Evolutionary conservation across 1,284 basidiomycete species (phyloP).

Genomic region (Sporisorium iseilematis-ciliati): DNA sequence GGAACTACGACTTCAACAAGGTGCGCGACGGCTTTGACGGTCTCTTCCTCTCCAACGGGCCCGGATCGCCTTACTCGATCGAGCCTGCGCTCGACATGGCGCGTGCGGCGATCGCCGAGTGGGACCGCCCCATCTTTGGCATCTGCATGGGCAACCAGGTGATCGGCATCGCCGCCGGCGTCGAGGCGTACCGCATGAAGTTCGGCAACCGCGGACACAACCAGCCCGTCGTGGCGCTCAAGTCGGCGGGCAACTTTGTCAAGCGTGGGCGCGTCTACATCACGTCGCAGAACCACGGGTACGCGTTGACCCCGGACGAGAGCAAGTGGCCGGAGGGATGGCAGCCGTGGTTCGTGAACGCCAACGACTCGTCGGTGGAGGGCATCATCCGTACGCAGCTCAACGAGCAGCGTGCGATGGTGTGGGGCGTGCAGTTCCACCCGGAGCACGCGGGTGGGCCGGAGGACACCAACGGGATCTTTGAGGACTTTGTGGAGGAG

Average conservation of each 20-base stretch:
- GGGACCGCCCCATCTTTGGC: constrained; percentile 94
- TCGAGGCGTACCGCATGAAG: constrained; percentile 96
- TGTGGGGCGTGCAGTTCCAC: constrained; percentile 69
- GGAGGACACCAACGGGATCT: constrained; percentile 67
- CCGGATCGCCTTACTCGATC: constrained; percentile 91
- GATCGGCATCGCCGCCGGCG: constrained; percentile 94
- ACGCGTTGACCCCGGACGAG: constrained; percentile 57
- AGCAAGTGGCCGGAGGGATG: constrained; percentile 67
- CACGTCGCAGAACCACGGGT: constrained; percentile 77
- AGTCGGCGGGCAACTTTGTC: constrained; percentile 84
- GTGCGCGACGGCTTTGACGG: constrained; percentile 92
- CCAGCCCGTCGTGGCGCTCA: constrained; percentile 94
- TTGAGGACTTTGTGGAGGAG: constrained; percentile 67
- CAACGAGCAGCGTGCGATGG: constrained; percentile 49
- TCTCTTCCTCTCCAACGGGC: constrained; percentile 95
- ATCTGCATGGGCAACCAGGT: constrained; percentile 91
- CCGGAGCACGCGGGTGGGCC: constrained; percentile 68
- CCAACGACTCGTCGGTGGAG: constrained; percentile 68
- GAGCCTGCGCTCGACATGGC: constrained; percentile 85
- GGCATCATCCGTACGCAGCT: constrained; percentile 63
- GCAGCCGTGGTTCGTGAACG: constrained; percentile 69
- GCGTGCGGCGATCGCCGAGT: constrained; percentile 81
- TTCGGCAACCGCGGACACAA: constrained; percentile 99
- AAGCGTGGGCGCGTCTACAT: constrained; percentile 96
- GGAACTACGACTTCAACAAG: constrained; percentile 94